phyloP scores from a whole-genome alignment of 768 basidiomycete genomes.

The Termitomyces sp. region DNA sequence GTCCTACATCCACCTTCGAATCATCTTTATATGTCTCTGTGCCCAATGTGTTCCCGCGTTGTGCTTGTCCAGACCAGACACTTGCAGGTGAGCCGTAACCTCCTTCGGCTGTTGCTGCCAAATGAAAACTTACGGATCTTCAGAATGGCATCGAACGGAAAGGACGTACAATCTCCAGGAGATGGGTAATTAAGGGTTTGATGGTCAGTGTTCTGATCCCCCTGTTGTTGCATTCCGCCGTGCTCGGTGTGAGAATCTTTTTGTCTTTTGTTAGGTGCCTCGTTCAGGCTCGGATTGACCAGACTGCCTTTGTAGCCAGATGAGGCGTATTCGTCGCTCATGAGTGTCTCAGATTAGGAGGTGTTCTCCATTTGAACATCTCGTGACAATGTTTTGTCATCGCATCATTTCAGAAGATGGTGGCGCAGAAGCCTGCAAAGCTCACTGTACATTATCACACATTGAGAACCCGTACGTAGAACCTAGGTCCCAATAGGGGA shows the following conservation, averaged over 20 bases:
- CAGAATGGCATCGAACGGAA: not conserved
- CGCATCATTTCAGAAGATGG: no score
- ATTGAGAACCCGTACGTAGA: no score
- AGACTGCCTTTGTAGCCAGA: slow-evolving; percentile 14
- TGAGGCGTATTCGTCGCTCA: slow-evolving; percentile 17
- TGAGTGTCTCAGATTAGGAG: not conserved
- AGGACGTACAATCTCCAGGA: slow-evolving; percentile 8
- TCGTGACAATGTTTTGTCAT: not conserved
- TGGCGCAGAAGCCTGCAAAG: no score
- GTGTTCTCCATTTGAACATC: not conserved
- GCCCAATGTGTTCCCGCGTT: slow-evolving; percentile 17
- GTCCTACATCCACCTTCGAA: slow-evolving; percentile 2
- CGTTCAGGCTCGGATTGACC: slow-evolving; percentile 8
- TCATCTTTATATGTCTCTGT: slow-evolving; percentile 5
- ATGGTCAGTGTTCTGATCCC: slow-evolving; percentile 1
- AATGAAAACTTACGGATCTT: not conserved
- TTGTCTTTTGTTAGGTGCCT: slow-evolving; percentile 1
- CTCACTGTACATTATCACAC: no score
- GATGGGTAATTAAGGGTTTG: slow-evolving; percentile 13
- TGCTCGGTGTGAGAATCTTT: not conserved
- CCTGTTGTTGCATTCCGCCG: not conserved
- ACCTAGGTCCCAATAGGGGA: no score
- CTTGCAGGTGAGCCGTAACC: slow-evolving; percentile 19
- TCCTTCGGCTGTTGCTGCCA: slow-evolving; percentile 19
- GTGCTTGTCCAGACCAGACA: slow-evolving; percentile 21